Evolutionary conservation across 768 basidiomycete genomes (phyloP).

Genomic region (Pisolithus microcarpus): DNA sequence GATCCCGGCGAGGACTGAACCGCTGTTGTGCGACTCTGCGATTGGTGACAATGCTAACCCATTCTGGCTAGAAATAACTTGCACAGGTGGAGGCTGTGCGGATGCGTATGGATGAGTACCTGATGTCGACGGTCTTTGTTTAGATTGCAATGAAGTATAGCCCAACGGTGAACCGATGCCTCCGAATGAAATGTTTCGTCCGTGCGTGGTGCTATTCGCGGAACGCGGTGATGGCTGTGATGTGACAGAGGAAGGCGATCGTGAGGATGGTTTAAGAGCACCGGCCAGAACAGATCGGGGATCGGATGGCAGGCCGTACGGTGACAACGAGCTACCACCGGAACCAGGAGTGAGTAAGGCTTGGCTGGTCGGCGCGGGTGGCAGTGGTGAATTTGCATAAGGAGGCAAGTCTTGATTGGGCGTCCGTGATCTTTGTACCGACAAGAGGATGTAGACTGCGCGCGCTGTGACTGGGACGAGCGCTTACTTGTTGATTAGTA

Average conservation of each 20-base stretch:
- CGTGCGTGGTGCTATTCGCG: constrained; percentile 40
- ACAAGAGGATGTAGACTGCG: constrained; percentile 31
- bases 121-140: constrained; percentile 39
- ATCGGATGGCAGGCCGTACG: constrained; percentile 53
- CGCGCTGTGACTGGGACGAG: constrained; percentile 20
- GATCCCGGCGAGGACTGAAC: constrained; percentile 26
- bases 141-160: constrained; percentile 30
- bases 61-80: constrained; percentile 26
- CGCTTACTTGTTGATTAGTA: constrained; percentile 28
- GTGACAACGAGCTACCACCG: constrained; percentile 31
- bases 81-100: constrained; percentile 38
- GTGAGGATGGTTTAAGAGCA: constrained; percentile 32
- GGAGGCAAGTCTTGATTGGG: constrained; percentile 53
- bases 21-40: constrained; percentile 47
- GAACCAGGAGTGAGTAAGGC: constrained; percentile 36
- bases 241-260: constrained; percentile 23
- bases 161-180: constrained; percentile 36
- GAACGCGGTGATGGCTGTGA: constrained; percentile 30
- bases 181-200: constrained; percentile 44
- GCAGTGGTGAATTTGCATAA: constrained; percentile 38
- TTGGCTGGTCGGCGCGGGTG: constrained; percentile 32
- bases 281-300: constrained; percentile 49
- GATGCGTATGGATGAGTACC: constrained; percentile 55
- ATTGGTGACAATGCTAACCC: constrained; percentile 61
- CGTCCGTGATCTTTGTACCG: constrained; percentile 35